phyloP scores from a whole-genome alignment of 768 basidiomycete genomes.

The Glaciozyma martinii region DNA sequence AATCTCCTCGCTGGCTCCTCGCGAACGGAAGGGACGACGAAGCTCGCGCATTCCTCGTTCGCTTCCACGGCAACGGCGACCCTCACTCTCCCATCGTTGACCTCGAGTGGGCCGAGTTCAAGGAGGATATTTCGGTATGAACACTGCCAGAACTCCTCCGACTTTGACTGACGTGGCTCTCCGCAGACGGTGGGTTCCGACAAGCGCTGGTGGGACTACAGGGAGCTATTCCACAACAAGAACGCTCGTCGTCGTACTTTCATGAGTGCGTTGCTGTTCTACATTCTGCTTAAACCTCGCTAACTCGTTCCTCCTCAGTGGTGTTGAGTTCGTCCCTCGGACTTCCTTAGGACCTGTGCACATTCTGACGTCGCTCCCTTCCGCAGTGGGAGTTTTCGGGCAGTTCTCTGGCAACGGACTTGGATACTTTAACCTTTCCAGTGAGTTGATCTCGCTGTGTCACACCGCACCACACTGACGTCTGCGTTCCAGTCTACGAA shows the following conservation, averaged over 20 bases:
- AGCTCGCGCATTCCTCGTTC: constrained; percentile 47
- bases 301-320: no score
- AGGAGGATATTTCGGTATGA: constrained; percentile 49
- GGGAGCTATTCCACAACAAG: constrained; percentile 45
- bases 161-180: no score
- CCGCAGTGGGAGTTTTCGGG: constrained; percentile 53
- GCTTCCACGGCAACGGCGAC: constrained; percentile 47
- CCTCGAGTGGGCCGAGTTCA: constrained; percentile 50
- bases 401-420: constrained; percentile 45
- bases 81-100: constrained; percentile 48
- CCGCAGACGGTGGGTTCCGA: constrained; percentile 49
- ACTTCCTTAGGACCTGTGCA: no score
- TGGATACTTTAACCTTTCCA: background rate
- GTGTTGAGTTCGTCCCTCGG: no score
- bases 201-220: constrained; percentile 54
- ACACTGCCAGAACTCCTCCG: no score
- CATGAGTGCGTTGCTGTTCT: constrained; percentile 34
- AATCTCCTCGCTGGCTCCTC: constrained; percentile 44
- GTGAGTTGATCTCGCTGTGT: background rate
- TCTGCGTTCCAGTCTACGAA: constrained; percentile 33
- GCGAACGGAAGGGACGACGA: constrained; percentile 48
- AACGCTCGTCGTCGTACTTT: constrained; percentile 36
- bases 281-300: background rate
- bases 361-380: no score
- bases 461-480: background rate